A percentile compares a stretch with the other conserved stretches of the same genome.
These are phyloP conservation scores for Globisporangium barbulae DNA, from an alignment of 352 stramenopile genomes.

Conservation along the genomic window DNA sequence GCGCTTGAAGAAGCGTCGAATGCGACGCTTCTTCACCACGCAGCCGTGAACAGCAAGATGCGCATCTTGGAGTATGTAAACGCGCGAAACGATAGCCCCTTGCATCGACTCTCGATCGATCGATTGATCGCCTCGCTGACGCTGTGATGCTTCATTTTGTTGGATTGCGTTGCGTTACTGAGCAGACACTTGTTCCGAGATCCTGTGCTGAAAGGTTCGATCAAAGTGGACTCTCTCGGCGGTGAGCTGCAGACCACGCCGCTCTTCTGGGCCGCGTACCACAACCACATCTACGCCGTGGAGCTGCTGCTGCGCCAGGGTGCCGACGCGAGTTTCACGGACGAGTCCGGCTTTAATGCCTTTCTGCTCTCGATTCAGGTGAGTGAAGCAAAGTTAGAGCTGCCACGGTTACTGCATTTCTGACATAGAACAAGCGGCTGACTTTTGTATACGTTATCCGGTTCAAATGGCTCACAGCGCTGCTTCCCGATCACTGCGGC, in stretches of 20 bases:
- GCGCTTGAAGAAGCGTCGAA: conserved; percentile 40
- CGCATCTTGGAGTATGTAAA: conserved; percentile 55
- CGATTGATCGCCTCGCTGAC: background rate
- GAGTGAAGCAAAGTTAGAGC: background rate
- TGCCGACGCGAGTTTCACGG: conserved; percentile 47
- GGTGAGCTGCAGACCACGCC: conserved; percentile 62
- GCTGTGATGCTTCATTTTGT: background rate
- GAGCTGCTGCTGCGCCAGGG: conserved; percentile 64
- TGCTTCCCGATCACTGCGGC: conserved; percentile 75
- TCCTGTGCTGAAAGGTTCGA: conserved; percentile 22
- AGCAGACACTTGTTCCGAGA: conserved; percentile 52
- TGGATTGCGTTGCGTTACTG: conserved; percentile 1
- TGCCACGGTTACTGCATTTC: no score
- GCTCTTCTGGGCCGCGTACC: conserved; percentile 68
- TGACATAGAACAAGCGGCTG: no score
- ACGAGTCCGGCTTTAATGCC: conserved; percentile 49
- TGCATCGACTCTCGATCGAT: no score
- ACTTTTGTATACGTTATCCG: background rate
- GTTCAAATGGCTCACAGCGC: conserved; percentile 18
- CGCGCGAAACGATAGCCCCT: no score
- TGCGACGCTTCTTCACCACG: conserved; percentile 73
- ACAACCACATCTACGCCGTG: conserved; percentile 82
- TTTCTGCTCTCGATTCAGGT: conserved; percentile 69
- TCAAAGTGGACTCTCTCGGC: conserved; percentile 50
- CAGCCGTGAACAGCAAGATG: conserved; percentile 80